Evolutionary conservation across 1,284 basidiomycete species (phyloP).

Genomic region (Puccinia novopanici): DNA sequence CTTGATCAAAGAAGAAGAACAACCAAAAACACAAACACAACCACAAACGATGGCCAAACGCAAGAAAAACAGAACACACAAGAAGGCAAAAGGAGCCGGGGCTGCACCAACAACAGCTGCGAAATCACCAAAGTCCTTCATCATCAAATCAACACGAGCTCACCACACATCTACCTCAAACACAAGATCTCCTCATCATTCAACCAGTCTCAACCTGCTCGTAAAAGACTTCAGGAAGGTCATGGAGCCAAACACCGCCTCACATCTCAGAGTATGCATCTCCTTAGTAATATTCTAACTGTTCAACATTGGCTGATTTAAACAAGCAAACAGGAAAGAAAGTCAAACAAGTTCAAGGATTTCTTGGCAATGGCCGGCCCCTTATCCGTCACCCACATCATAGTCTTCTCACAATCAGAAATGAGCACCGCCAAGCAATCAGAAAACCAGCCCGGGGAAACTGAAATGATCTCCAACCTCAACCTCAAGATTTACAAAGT

Average conservation of each 20-base stretch:
- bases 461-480: constrained; percentile 76
- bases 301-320: too few relatives aligned
- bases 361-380: constrained; percentile 90
- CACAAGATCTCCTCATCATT: constrained; percentile 34
- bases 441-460: constrained; percentile 65
- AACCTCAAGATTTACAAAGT: constrained; percentile 81
- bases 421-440: constrained; percentile 53
- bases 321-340: constrained; percentile 70
- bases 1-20: too few relatives aligned
- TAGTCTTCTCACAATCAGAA: constrained; percentile 69
- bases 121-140: constrained; percentile 65
- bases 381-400: constrained; percentile 86
- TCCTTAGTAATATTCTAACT: neutral
- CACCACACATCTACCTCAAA: constrained; percentile 12
- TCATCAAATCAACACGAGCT: constrained; percentile 69
- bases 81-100: constrained; percentile 41
- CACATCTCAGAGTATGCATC: constrained; percentile 72
- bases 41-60: constrained; percentile 42
- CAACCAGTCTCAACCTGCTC: constrained; percentile 60
- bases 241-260: constrained; percentile 98
- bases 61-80: constrained; percentile 50
- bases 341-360: constrained; percentile 89
- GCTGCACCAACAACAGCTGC: neutral
- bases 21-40: too few relatives aligned
- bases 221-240: constrained; percentile 89